phyloP scores from a whole-genome alignment of 768 basidiomycete species.

The Lactifluus pinguis region DNA sequence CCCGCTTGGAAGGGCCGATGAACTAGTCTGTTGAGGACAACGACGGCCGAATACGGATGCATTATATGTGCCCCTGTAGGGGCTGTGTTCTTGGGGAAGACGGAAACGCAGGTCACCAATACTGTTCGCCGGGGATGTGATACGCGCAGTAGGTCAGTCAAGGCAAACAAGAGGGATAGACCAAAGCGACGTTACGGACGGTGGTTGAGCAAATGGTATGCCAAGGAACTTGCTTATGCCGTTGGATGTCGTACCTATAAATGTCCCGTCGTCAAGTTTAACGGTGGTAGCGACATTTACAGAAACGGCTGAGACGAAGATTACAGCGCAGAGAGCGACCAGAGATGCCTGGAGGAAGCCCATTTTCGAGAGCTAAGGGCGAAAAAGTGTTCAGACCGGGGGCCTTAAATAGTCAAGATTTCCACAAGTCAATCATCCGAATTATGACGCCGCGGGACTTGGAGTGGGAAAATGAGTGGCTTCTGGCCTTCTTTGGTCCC shows the following conservation, averaged over 20 bases:
- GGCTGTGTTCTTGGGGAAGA: too few species aligned
- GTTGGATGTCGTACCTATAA: constrained; percentile 23
- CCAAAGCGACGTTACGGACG: constrained; percentile 22
- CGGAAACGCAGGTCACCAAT: constrained; percentile 18
- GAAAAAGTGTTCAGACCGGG: too few species aligned
- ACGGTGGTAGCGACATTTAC: constrained; percentile 10
- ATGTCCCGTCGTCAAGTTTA: constrained; percentile 24
- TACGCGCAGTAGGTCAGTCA: background rate
- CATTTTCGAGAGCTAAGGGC: background rate
- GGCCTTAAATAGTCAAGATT: background rate
- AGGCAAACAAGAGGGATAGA: background rate
- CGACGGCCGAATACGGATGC: constrained; percentile 18
- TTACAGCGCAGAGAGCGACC: background rate
- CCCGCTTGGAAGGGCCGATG: background rate
- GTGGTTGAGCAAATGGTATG: constrained; percentile 33
- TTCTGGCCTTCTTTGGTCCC: too few species aligned
- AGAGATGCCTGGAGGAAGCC: background rate
- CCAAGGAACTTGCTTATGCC: constrained; percentile 29
- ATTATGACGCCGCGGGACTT: too few species aligned
- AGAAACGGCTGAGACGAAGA: background rate
- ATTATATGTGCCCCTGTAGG: constrained; percentile 18
- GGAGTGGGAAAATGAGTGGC: too few species aligned
- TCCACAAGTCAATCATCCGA: too few species aligned
- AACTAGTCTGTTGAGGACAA: constrained; percentile 21
- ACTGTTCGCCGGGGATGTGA: constrained; percentile 15